Conservation (phyloP, 371 early-diverging fungal species). For the Nematocida minor region DNA sequence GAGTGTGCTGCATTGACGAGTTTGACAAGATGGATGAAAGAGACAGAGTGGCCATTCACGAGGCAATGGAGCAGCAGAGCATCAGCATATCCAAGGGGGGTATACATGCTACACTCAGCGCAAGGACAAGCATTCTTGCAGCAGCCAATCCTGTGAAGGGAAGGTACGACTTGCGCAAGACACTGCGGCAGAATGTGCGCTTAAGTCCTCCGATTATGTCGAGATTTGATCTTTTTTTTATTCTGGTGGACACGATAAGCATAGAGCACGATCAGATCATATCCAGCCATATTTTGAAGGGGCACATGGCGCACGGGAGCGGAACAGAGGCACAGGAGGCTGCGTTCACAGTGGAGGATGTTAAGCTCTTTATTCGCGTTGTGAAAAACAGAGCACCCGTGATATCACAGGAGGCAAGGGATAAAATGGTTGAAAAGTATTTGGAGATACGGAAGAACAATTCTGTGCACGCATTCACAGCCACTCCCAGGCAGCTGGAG, state of each 20-base stretch:
- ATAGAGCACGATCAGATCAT: constrained; percentile 79
- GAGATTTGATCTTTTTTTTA: constrained; percentile 96
- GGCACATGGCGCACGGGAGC: constrained; percentile 68
- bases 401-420: constrained; percentile 73
- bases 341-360: constrained; percentile 54
- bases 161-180: constrained; percentile 64
- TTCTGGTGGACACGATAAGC: constrained; percentile 88
- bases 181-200: constrained; percentile 79
- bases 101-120: constrained; percentile 71
- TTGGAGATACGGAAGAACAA: constrained; percentile 79
- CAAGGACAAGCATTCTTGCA: constrained; percentile 63
- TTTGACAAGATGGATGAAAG: constrained; percentile 97
- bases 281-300: constrained; percentile 82
- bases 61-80: constrained; percentile 99
- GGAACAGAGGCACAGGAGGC: neutral
- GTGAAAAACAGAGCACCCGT: constrained; percentile 59
- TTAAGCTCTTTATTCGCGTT: constrained; percentile 57
- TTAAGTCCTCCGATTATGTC: constrained; percentile 97
- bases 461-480: constrained; percentile 67
- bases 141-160: constrained; percentile 66
- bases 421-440: constrained; percentile 76
- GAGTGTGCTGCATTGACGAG: constrained; percentile 96
- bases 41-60: constrained; percentile 99
- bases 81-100: constrained; percentile 98
- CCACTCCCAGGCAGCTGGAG: constrained; percentile 66